These are phyloP conservation scores for Brachypodium distachyon DNA, from an alignment of 202 grass and related monocot genomes.

Conservation along the genomic window DNA sequence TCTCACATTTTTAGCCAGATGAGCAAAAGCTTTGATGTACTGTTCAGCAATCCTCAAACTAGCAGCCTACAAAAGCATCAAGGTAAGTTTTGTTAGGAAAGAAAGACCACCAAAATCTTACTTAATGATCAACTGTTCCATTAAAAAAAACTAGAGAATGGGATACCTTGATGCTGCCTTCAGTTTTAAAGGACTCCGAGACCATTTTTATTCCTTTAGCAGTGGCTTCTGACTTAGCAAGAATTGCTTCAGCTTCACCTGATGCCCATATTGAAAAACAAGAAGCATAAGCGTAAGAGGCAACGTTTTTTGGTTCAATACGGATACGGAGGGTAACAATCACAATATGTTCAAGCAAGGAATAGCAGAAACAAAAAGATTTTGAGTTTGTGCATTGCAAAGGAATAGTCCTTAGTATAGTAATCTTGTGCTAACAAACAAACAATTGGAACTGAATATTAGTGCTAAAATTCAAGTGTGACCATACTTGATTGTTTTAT, in stretches of 20 bases:
- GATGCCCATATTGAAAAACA: conserved; percentile 8
- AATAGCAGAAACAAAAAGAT: background rate
- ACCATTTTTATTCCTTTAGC: conserved; percentile 60
- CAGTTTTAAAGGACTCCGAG: conserved; percentile 55
- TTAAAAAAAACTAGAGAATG: background rate
- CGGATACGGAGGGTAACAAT: background rate
- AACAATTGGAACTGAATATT: background rate
- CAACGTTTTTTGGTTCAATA: background rate
- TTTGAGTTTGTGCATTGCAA: background rate
- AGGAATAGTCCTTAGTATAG: background rate
- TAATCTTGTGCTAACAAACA: background rate
- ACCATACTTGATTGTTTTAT: background rate
- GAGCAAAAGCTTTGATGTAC: conserved; percentile 67
- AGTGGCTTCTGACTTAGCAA: conserved; percentile 72
- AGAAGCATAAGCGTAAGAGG: background rate
- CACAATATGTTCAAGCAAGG: background rate
- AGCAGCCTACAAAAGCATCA: conserved; percentile 35
- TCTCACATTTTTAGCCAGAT: conserved; percentile 57
- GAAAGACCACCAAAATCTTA: background rate
- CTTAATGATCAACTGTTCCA: background rate
- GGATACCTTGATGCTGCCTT: conserved; percentile 66
- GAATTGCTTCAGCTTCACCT: conserved; percentile 82
- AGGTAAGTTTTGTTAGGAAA: background rate
- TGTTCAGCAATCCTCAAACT: conserved; percentile 75
- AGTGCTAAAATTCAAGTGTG: background rate